Evolutionary conservation across 345 rosid genomes (phyloP), one percentile per base, ranked within the genome.

Genomic region (Clarkia xantiana): DNA sequence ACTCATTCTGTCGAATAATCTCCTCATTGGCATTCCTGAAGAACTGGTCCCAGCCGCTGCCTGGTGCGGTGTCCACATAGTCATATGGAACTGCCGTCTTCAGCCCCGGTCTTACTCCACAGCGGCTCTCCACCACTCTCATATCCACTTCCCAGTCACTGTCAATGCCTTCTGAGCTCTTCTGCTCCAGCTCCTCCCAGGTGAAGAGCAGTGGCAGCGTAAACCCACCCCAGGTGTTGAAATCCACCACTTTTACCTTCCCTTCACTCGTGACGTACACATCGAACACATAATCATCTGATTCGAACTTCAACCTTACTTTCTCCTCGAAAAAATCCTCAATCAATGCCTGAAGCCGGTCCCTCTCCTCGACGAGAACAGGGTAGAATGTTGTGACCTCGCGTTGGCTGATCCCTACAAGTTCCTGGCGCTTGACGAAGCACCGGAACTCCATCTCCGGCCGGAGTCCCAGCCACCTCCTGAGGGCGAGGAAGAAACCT

Each of bases 371-470:
- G 9, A 67, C 36, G 17, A 88, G 74, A 40, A 58, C 46, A 3
- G 93, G 89, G 56, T 84, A 84, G 61, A 70, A 88, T 7, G 86
- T 84, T 0, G 93, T 87, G 17, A 4, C 74, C 65, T 81, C 96
- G 18, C 83, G 85, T 40, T 83, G 94, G 11, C 84, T 74, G 42
- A 81, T 67, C 16, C 86, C 93, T 4, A 88, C 76, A 6, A 88
- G 84, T 52, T 52, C 64, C 6, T 62, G 69, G 8, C 59, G 66
- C 49, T 54, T 52, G 4, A 82, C 80, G 25, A 86, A 82, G 62
- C 95, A 89, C 19, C 95, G 79, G 56, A 81, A 88, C 45, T 88
- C 94, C 89, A 79, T 78, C 52, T 78, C 89, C 0, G 86, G 86
- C 49, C 45, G 68, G 2, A 84, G 65, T 3, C 64, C 57, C 0